These are phyloP conservation scores for Discostella stelligera DNA, from an alignment of 352 stramenopile genomes.

Conservation along the genomic window DNA sequence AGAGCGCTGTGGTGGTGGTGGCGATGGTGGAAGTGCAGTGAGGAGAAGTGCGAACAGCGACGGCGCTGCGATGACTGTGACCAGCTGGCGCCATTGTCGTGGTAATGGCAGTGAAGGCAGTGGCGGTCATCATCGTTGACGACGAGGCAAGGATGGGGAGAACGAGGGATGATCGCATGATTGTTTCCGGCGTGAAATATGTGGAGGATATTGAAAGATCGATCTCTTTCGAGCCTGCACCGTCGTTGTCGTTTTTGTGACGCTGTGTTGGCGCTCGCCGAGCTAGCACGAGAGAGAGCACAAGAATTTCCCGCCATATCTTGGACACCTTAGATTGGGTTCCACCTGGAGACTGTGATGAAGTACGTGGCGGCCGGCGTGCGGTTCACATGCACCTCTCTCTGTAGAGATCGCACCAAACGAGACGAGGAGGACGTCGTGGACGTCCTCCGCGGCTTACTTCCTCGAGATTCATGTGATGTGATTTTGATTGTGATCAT, in stretches of 20 bases:
- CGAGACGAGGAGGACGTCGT: too few relatives aligned
- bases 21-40: not conserved
- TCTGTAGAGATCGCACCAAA: too few relatives aligned
- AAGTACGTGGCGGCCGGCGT: not conserved
- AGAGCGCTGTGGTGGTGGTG: not conserved
- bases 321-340: not conserved
- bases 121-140: not conserved
- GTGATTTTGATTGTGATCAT: too few relatives aligned
- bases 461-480: too few relatives aligned
- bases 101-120: slow-evolving; percentile 6
- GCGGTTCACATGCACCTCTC: not conserved
- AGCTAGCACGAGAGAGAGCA: not conserved
- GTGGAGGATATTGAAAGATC: not conserved
- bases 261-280: not conserved
- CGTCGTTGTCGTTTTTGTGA: not conserved
- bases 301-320: not conserved
- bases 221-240: not conserved
- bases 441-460: too few relatives aligned
- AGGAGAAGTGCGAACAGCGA: too few relatives aligned
- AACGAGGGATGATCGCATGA: slow-evolving; percentile 13
- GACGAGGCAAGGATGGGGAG: slow-evolving; percentile 43
- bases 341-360: not conserved
- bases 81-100: not conserved
- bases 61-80: not conserved
- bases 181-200: not conserved